Base-by-base conservation (phyloP, 768 basidiomycete genomes). In the Podaxis pistillaris region DNA sequence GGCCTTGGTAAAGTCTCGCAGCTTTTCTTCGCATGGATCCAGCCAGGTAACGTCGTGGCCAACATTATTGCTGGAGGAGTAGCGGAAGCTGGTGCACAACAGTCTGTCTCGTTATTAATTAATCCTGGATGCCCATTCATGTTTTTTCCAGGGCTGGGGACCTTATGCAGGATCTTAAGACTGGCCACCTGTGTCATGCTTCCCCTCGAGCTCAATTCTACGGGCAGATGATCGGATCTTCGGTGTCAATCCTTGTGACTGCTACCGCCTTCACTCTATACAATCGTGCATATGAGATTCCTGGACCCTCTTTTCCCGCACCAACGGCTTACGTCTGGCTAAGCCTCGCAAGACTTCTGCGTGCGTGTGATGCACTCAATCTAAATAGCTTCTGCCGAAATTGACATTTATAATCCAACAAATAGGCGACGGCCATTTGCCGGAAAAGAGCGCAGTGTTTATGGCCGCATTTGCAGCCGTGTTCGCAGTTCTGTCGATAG, bases 111-210 rank as follows among this genome's bases (percentile, higher is more conserved):
- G 33, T 63, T 17, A 49, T 58, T 8, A 19, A 37, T 51, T 40
- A 26, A 54, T 37, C 26, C 62, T 12, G 56, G 2, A 19, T 58
- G n/a, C 22, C 38, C 6, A 26, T 26, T 53, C 2, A 58, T 13
- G 38, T 17, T 24, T 13, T 55, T 8, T 63, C 41, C 66, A 95
- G 93, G 73, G 94, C 96, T 6, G 96, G 95, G 15, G 96, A 98
- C 71, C 85, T 98, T 8, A 98, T 98, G 96, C 96, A 98, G 77
- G 96, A 98, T 74, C 79, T 98, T 63, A 98, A 98, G 77, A 97
- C 96, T 2, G 96, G 96, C 0, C 93, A 97, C 73, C 78, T 98
- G n/a, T 84, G 93, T 59, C 84, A 83, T 65, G 95, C 95, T 8
- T 96, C 94, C 24, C 96, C 96, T 52, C 82, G 93, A 68, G 93